A percentile compares a stretch with the other conserved stretches of the same genome.
These are phyloP conservation scores for Aspergillus transmontanensis DNA, from an alignment of 2,329 filamentous ascomycete genomes.

Conservation along the genomic window DNA sequence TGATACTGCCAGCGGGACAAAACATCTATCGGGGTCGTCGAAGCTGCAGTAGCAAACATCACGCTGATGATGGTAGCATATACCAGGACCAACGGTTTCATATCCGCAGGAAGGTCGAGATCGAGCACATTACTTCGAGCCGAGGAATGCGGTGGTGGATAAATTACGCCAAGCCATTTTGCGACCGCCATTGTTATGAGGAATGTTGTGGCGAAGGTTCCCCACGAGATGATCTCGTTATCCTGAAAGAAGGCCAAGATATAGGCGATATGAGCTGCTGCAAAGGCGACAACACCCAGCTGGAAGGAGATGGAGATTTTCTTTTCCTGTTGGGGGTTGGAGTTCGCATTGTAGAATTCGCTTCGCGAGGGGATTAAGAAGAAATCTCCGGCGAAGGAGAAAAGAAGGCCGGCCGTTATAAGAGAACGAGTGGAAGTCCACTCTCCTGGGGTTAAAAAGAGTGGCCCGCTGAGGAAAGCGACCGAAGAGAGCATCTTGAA, in stretches of 20 bases:
- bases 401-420: slow-evolving; percentile 27
- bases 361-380: slow-evolving; percentile 28
- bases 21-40: slow-evolving; percentile 16
- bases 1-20: slow-evolving; percentile 19
- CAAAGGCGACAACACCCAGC: slow-evolving; percentile 32
- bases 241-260: slow-evolving; percentile 30
- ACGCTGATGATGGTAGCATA: slow-evolving; percentile 31
- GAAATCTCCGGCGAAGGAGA: slow-evolving; percentile 30
- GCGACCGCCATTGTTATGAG: slow-evolving; percentile 21
- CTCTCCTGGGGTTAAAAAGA: slow-evolving; percentile 21
- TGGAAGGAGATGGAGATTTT: slow-evolving; percentile 29
- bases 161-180: slow-evolving; percentile 31
- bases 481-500: slow-evolving; percentile 34
- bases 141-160: slow-evolving; percentile 19
- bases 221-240: slow-evolving; percentile 12
- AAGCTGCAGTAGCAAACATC: slow-evolving; percentile 30
- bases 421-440: slow-evolving; percentile 22
- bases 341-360: slow-evolving; percentile 20
- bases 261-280: slow-evolving; percentile 32
- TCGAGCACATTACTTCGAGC: slow-evolving; percentile 24
- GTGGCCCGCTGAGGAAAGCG: slow-evolving; percentile 29
- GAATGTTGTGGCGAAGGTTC: slow-evolving; percentile 20
- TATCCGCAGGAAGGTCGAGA: slow-evolving; percentile 25
- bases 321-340: slow-evolving; percentile 4
- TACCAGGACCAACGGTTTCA: slow-evolving; percentile 27